Conservation (phyloP, 225 moss, liverwort and hornwort species). For the Bryoerythrophyllum caledonicum region DNA sequence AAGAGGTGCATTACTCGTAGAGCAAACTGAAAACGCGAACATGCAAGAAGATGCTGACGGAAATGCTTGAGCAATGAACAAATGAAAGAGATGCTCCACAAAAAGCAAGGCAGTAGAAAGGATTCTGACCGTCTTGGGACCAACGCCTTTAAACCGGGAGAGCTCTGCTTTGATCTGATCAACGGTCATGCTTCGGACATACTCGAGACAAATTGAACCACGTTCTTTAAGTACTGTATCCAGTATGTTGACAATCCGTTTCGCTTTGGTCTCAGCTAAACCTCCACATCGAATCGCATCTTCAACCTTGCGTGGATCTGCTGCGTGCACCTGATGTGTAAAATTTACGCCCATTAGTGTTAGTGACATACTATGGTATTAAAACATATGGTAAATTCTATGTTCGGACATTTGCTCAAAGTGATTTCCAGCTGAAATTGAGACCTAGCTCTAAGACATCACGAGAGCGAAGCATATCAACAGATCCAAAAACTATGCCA, state of each 20-base stretch:
- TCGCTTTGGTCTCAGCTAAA: slow-evolving; percentile 78
- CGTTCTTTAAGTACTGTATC: slow-evolving; percentile 73
- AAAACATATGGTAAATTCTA: neutral
- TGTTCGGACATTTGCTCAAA: neutral
- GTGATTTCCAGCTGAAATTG: slow-evolving; percentile 8
- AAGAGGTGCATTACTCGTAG: neutral
- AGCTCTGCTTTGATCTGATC: slow-evolving; percentile 85
- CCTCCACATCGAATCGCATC: slow-evolving; percentile 88
- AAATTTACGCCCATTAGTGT: slow-evolving; percentile 10
- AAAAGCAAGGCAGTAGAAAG: slow-evolving; percentile 9
- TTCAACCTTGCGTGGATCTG: slow-evolving; percentile 68
- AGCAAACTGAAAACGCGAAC: neutral
- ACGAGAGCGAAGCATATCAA: neutral
- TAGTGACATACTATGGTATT: neutral
- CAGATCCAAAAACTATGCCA: neutral
- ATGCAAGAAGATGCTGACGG: neutral
- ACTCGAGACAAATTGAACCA: slow-evolving; percentile 79
- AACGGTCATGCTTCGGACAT: slow-evolving; percentile 69
- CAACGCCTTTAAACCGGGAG: slow-evolving; percentile 92
- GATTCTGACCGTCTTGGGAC: slow-evolving; percentile 83
- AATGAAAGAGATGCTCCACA: neutral
- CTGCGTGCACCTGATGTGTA: slow-evolving; percentile 60
- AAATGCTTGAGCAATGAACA: slow-evolving; percentile 15
- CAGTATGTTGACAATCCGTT: slow-evolving; percentile 72
- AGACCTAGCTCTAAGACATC: neutral